Evolutionary conservation across 192 early-diverging fungal genomes (phyloP), one percentile per base, ranked within the genome.

Genomic region (Blastocladiella britannica): DNA sequence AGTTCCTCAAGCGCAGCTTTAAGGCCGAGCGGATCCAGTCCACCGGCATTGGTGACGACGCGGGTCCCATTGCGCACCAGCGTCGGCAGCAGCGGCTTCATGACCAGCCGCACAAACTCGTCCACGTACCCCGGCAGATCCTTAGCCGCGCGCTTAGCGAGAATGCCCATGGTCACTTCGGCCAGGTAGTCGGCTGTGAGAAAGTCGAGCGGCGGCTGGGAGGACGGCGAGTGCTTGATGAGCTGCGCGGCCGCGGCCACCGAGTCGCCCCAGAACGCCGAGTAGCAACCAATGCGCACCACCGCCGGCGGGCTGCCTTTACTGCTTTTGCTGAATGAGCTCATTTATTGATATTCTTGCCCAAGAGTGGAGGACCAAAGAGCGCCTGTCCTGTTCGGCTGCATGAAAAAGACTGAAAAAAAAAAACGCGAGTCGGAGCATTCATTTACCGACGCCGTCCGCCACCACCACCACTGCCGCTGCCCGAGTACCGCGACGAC

Each of bases 101-200:
- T 63, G 4, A 81, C 80, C 29, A 72, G 64, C 1, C 68, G 73
- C 31, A 82, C 65, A 57, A 82, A 82, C 58, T 82, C 80, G 23
- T 66, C 65, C 22, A 79, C 67, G 62, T 72, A 79, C 5, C 77
- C 77, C 20, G 71, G 71, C 4, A 64, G 62, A 8, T 70, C 65
- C 22, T 69, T 70, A 15, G 67, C 72, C 57, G 66, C 67, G 37
- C 63, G 63, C 58, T 72, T 70, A 15, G 80, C 80, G 22, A 82
- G 67, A 22, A 82, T 68, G 51, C 80, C 80, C 78, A 82, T 81
- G 1, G 80, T 82, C 9, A 82, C 73, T 67, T 82, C 80, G n/a
- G 80, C 76, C 2, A 82, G 68, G 57, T 80, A 82, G 53, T 82
- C 80, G 25, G 76, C 80, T 3, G 78, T 68, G 23, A 82, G 58